Base-by-base conservation (phyloP, 257 asterid species). In the Petrea volubilis region DNA sequence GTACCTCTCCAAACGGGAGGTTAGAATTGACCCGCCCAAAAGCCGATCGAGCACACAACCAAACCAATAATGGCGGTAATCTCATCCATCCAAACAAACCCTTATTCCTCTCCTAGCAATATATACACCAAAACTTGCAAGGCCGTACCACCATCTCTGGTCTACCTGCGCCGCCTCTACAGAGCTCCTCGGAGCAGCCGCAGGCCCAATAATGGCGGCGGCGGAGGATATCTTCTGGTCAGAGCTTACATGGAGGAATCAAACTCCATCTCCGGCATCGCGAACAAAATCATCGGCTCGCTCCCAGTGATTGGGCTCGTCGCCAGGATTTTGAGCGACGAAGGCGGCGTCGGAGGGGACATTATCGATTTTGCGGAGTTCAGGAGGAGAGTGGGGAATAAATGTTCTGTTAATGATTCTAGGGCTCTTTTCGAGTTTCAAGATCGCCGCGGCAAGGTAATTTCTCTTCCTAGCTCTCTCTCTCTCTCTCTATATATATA, bases 261-360 rank as follows among this genome's bases (percentile, higher is more conserved):
- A 72, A 87, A 78, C 79, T 77, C 98, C 44, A 17, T 94, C 13
- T 83, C 96, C 57, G 85, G 91, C 21, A 80, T 92, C 53, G 97
- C 83, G 28, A 95, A 73, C 13, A 95, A 92, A 61, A 80, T 95
- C 59, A 82, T 95, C 47, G 99, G 98, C 51, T 77, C 96, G 4
- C 96, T 95, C 13, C 99, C 99, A 6, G 92, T 95, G 29, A 44
- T 92, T 12, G 99, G 99, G 7, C 96, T 95, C 33, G 27, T 90
- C 18, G 95, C 94, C 56, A 82, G 98, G 79, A 92, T 90, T 64
- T 2, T 85, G 68, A 92, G 83, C 67, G 97, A 83, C 47, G 99
- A 95, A 74, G 98, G 97, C 14, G 98, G 99, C 44, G 87, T 95
- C 18, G 96, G 98, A 7, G 83, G 87, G 1, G 99, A 95, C 47